Evolutionary conservation across 306 rosid genomes (phyloP).

Genomic region (Begonia masoniana): DNA sequence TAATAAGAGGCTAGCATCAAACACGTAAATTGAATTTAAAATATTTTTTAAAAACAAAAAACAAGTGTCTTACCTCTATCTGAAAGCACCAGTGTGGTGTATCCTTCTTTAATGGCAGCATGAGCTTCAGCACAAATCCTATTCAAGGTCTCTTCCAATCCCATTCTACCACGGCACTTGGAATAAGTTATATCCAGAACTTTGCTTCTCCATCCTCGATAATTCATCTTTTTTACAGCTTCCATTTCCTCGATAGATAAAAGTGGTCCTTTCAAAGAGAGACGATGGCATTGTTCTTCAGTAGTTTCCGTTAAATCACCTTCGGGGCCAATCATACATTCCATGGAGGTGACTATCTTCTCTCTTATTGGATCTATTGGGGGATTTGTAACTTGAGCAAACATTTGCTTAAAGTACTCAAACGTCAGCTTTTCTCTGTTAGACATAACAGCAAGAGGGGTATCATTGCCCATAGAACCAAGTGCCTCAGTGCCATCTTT

Average conservation of each 20-base stretch:
- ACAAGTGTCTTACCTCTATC: conserved; percentile 59
- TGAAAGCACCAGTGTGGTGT: conserved; percentile 74
- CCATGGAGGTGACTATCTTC: conserved; percentile 93
- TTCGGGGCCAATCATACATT: conserved; percentile 98
- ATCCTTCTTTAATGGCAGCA: conserved; percentile 72
- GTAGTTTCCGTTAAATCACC: conserved; percentile 90
- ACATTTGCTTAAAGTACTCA: conserved; percentile 97
- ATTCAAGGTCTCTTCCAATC: conserved; percentile 78
- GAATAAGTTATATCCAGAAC: conserved; percentile 85
- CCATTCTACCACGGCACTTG: conserved; percentile 58
- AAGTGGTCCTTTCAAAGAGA: conserved; percentile 83
- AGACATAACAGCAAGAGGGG: conserved; percentile 96
- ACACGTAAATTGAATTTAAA: not conserved
- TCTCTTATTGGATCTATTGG: conserved; percentile 97
- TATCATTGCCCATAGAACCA: conserved; percentile 98
- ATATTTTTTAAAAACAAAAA: not conserved
- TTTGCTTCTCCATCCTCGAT: conserved; percentile 84
- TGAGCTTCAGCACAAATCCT: conserved; percentile 76
- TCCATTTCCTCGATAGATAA: conserved; percentile 66
- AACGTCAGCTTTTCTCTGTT: conserved; percentile 79
- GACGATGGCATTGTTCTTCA: conserved; percentile 87
- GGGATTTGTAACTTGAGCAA: conserved; percentile 98
- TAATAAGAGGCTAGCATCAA: not conserved
- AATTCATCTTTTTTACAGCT: conserved; percentile 74
- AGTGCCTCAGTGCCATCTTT: conserved; percentile 91